Percentiles rank a stretch among this genome's conserved stretches.
Conservation (phyloP, 2,329 filamentous ascomycete species). For the Beauveria sp. region DNA sequence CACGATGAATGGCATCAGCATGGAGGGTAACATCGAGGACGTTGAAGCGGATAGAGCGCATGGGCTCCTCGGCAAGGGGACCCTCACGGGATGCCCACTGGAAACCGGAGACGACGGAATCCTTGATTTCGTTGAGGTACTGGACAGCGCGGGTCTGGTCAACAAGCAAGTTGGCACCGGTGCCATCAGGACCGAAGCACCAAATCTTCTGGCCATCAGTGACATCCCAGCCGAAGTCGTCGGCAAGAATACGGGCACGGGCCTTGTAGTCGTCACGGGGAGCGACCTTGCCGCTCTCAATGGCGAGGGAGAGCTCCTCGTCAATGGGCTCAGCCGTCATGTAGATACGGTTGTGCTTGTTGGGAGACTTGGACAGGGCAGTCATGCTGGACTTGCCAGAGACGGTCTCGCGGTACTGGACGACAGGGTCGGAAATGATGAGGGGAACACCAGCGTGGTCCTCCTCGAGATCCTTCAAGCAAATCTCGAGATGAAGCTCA, state of each 20-base stretch:
- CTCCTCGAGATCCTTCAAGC: conserved; percentile 99
- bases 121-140: conserved; percentile 99
- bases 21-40: conserved; percentile 98
- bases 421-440: conserved; percentile 95
- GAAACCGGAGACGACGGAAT: conserved; percentile 98
- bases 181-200: conserved; percentile 98
- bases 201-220: conserved; percentile 99
- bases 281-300: conserved; percentile 84
- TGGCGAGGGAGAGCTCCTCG: conserved; percentile 85
- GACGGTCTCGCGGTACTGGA: conserved; percentile 98
- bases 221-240: conserved; percentile 98
- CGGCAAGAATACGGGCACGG: conserved; percentile 90
- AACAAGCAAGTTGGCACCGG: conserved; percentile 93
- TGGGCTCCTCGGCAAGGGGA: conserved; percentile 95
- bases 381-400: conserved; percentile 78
- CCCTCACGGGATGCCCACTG: conserved; percentile 98
- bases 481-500: conserved; percentile 99
- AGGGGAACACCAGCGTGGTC: conserved; percentile 98
- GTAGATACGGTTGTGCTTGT: conserved; percentile 99
- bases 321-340: conserved; percentile 83
- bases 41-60: conserved; percentile 97
- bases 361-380: conserved; percentile 97
- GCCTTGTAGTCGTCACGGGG: conserved; percentile 99
- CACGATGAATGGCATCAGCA: conserved; percentile 99
- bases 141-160: conserved; percentile 99